Evolutionary conservation across 2,329 filamentous ascomycete species (phyloP), one percentile per base, ranked within the genome.

Genomic region (Diaporthe caulivora): DNA sequence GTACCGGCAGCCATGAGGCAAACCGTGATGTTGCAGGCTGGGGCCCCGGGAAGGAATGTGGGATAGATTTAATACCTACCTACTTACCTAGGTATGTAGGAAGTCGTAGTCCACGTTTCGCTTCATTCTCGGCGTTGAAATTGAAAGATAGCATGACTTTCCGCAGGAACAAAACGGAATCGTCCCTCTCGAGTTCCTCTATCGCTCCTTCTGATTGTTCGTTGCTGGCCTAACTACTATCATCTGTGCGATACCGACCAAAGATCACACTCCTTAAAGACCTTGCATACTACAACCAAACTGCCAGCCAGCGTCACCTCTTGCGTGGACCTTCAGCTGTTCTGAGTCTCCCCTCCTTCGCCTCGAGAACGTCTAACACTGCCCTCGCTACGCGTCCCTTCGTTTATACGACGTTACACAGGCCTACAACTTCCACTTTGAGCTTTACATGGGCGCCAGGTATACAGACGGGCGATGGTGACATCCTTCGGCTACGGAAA

Each of bases 371-470:
- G 62, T n/a, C 44, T 65, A 26, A n/a, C 44, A 51, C 62, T 44
- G 44, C 47, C 31, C 44, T 65, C 62, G 62, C 44, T 44, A 49
- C 29, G 47, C 44, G 13, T 40, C 26, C 44, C 31, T 40, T 51
- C 31, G 42, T 37, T 65, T 34, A 65, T 65, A 65, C 44, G 44
- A 51, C 62, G 62, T 51, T 65, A 18, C 62, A 65, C 62, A 51
- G 7, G n/a, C 21, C 37, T 51, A 26, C 62, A n/a, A 37, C 29
- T n/a, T 2, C 29, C 11, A 51, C 21, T 51, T 10, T 29, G 51
- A 26, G 10, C 26, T 65, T 8, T 18, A 13, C 3, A 24, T 51
- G 62, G 31, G 21, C 31, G 44, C 8, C 6, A 65, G 62, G 62
- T 65, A 65, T 31, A 44, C 24, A 26, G 37, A 40, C 7, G 26